These are phyloP conservation scores for Nakaseomyces delphensis DNA, from an alignment of 1,139 yeast genomes.

Conservation along the genomic window DNA sequence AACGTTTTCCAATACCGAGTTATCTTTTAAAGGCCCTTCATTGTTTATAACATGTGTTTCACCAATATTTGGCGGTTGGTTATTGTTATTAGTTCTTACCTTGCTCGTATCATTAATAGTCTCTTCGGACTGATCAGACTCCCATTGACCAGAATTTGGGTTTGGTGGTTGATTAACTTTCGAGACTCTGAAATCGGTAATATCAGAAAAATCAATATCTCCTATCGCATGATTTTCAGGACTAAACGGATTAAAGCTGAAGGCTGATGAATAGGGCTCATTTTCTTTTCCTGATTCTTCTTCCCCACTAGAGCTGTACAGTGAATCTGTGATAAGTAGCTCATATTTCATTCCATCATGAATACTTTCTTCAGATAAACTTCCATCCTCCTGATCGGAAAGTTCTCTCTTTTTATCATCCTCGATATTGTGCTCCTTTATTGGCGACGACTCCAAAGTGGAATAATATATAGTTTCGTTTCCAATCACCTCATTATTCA, in stretches of 20 bases:
- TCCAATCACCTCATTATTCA: neutral
- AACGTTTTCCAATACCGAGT: too few relatives aligned
- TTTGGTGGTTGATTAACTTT: too few relatives aligned
- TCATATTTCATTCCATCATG: constrained; percentile 10
- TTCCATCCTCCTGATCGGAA: neutral
- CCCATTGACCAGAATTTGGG: too few relatives aligned
- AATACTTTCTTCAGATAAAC: neutral
- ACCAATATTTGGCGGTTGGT: too few relatives aligned
- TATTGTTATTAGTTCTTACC: too few relatives aligned
- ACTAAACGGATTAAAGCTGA: constrained; percentile 15
- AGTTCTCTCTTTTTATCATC: neutral
- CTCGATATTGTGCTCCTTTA: neutral
- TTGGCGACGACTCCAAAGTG: neutral
- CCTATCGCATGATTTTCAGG: neutral
- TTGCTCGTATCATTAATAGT: too few relatives aligned
- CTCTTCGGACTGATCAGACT: too few relatives aligned
- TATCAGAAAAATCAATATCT: constrained; percentile 1
- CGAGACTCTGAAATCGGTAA: neutral
- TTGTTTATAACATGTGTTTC: too few relatives aligned
- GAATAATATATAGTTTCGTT: neutral
- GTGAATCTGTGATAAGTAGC: constrained; percentile 15
- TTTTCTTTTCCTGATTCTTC: constrained; percentile 6
- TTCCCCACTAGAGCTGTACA: constrained; percentile 17
- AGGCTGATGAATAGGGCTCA: constrained; percentile 17
- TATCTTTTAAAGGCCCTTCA: too few relatives aligned